phyloP scores from a whole-genome alignment of 768 basidiomycete genomes.

The Paxillus rubicundulus region DNA sequence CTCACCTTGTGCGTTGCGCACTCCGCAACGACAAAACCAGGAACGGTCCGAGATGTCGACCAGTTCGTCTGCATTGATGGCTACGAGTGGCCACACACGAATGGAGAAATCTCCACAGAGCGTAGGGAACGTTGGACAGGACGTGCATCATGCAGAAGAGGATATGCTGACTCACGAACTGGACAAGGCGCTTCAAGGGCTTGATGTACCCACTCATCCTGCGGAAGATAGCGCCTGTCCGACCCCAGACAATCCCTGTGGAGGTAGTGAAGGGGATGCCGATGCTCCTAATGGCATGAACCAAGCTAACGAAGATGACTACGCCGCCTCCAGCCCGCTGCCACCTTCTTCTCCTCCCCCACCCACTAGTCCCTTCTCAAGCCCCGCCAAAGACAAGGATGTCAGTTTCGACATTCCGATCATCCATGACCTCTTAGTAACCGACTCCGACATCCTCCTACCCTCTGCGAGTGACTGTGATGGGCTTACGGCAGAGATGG shows the following conservation, averaged over 20 bases:
- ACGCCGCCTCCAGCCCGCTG: slow-evolving; percentile 46
- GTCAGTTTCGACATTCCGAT: slow-evolving; percentile 17
- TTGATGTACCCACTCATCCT: slow-evolving; percentile 39
- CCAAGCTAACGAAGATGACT: slow-evolving; percentile 24
- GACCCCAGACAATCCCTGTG: not conserved
- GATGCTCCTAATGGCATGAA: slow-evolving; percentile 6
- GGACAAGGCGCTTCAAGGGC: slow-evolving; percentile 40
- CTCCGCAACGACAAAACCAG: slow-evolving; percentile 1
- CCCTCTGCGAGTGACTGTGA: slow-evolving; percentile 6
- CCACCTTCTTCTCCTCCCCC: slow-evolving; percentile 64
- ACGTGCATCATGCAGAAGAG: slow-evolving; percentile 25
- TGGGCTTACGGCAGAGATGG: not conserved
- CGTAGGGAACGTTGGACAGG: slow-evolving; percentile 11
- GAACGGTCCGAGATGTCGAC: not conserved
- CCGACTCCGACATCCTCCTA: slow-evolving; percentile 14
- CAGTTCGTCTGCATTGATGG: not conserved
- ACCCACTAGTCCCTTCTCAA: slow-evolving; percentile 48
- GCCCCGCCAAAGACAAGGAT: slow-evolving; percentile 12
- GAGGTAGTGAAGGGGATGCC: slow-evolving; percentile 16
- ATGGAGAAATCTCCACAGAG: not conserved
- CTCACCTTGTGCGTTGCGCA: slow-evolving; percentile 19
- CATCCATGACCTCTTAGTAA: slow-evolving; percentile 2
- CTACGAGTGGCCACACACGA: no score
- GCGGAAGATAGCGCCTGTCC: slow-evolving; percentile 13
- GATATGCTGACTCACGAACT: slow-evolving; percentile 32